Evolutionary conservation across 2,329 filamentous ascomycete species (phyloP).

Genomic region (Aureobasidium namibiae): DNA sequence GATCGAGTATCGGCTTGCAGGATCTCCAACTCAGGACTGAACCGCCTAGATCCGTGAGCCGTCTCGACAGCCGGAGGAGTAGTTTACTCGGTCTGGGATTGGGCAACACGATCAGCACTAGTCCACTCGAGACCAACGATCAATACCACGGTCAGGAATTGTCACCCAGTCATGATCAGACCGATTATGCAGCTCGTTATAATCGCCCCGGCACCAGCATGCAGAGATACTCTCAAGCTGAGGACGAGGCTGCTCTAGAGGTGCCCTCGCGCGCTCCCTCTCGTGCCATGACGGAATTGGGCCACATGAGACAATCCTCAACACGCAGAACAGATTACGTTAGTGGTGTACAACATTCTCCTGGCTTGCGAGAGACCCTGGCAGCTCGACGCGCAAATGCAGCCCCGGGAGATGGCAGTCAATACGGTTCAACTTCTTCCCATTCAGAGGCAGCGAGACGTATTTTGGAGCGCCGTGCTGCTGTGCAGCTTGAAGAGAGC

Average conservation of each 20-base stretch:
- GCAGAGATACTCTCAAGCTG: slow-evolving; percentile 23
- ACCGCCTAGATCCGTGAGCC: slow-evolving; percentile 10
- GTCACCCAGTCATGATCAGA: slow-evolving; percentile 8
- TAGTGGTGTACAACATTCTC: slow-evolving; percentile 9
- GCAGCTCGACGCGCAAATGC: slow-evolving; percentile 16
- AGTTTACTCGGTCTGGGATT: slow-evolving; percentile 7
- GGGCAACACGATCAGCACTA: neutral
- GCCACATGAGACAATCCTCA: slow-evolving; percentile 16
- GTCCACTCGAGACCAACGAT: neutral
- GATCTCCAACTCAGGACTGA: slow-evolving; percentile 1
- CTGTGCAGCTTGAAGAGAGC: slow-evolving; percentile 6
- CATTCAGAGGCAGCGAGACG: neutral
- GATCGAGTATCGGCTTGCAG: slow-evolving; percentile 8
- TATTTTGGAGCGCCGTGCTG: slow-evolving; percentile 7
- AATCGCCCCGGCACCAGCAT: slow-evolving; percentile 31
- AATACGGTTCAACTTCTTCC: neutral
- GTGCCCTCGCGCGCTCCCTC: slow-evolving; percentile 37
- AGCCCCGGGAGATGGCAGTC: neutral
- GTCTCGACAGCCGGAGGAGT: slow-evolving; percentile 9
- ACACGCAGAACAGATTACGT: neutral
- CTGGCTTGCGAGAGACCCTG: slow-evolving; percentile 18
- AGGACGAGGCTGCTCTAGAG: slow-evolving; percentile 29
- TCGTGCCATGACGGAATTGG: slow-evolving; percentile 40
- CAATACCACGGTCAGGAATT: neutral
- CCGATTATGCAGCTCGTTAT: slow-evolving; percentile 15